Base-by-base conservation (phyloP, 1,284 basidiomycete species). In the Tausonia pullulans region DNA sequence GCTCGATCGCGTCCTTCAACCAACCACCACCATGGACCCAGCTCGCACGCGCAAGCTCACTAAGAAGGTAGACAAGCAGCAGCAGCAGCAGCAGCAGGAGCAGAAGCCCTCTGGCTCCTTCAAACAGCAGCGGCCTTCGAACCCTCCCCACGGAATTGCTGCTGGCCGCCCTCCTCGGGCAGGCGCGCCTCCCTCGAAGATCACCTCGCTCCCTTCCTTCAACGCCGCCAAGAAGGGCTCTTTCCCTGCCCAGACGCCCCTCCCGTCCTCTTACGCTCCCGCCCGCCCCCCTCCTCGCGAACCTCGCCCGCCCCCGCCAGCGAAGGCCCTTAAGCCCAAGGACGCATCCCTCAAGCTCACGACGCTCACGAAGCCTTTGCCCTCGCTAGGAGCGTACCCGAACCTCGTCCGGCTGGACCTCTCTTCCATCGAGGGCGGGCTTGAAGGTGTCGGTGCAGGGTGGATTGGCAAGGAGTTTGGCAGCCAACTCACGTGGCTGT, bases 401-500 rank as follows among this genome's bases (percentile, higher is more conserved):
- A 51, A 62, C 16, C 55, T 65, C n/a, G 56, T 43, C 44, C 41
- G 64, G 13, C 55, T 65, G 41, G 64, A 65, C 50, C 56, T 65
- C 43, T 53, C 60, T 8, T 54, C 55, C 39, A 14, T 60, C 40
- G 8, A 57, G 27, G 56, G 64, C 44, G 62, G 5, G 16, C 4
- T 40, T 11, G 46, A 39, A 45, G 56, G n/a, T 2, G 56, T 61
- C 7, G 60, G 60, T 40, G 64, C 56, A 1, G 64, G 64, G 4
- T 65, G 64, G 64, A 62, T 65, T 9, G 64, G 64, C 14, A 49
- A 62, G 16, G 60, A 61, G 5, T 65, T 44, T 8, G 64, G 64
- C 41, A 41, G 41, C 7, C 59, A 65, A 40, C 56, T 65, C n/a
- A 65, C 64, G 1, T 65, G 64, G 64, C 45, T 65, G 13, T 54